A percentile compares a stretch with the other conserved stretches of the same genome.
Conservation (phyloP, 164 flowering plant species). For the Liquidambar formosana region DNA sequence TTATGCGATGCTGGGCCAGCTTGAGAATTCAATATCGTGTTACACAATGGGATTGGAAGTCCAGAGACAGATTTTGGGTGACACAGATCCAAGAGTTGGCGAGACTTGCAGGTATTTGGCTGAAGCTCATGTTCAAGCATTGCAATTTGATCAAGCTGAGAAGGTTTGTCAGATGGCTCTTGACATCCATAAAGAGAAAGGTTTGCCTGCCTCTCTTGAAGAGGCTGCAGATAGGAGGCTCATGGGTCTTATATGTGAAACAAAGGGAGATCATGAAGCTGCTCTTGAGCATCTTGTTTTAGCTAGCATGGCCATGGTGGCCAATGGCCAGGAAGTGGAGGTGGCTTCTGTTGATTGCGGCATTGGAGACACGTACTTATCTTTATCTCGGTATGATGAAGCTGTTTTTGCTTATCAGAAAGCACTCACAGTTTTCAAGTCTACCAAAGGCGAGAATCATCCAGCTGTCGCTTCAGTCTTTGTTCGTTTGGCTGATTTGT, state of each 20-base stretch:
- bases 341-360: constrained; percentile 87
- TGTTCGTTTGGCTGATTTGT: constrained; percentile 84
- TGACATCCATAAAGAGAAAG: constrained; percentile 75
- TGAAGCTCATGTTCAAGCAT: constrained; percentile 86
- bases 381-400: constrained; percentile 79
- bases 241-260: constrained; percentile 94
- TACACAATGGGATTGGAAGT: constrained; percentile 72
- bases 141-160: constrained; percentile 92
- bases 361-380: constrained; percentile 88
- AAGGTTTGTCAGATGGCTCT: constrained; percentile 79
- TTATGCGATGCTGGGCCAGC: constrained; percentile 83
- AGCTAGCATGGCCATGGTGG: constrained; percentile 91
- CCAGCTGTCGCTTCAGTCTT: constrained; percentile 85
- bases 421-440: constrained; percentile 79
- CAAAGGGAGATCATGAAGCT: constrained; percentile 85
- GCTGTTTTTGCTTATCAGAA: constrained; percentile 90
- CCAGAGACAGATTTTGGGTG: constrained; percentile 77
- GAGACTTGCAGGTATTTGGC: constrained; percentile 95
- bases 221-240: constrained; percentile 96
- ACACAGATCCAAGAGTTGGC: constrained; percentile 81
- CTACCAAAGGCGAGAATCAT: constrained; percentile 87
- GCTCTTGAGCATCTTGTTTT: constrained; percentile 96
- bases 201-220: constrained; percentile 72
- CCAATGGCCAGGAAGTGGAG: constrained; percentile 80
- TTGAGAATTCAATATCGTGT: constrained; percentile 69